phyloP scores from a whole-genome alignment of 176 grass and related monocot species.

The Carex scoparia region DNA sequence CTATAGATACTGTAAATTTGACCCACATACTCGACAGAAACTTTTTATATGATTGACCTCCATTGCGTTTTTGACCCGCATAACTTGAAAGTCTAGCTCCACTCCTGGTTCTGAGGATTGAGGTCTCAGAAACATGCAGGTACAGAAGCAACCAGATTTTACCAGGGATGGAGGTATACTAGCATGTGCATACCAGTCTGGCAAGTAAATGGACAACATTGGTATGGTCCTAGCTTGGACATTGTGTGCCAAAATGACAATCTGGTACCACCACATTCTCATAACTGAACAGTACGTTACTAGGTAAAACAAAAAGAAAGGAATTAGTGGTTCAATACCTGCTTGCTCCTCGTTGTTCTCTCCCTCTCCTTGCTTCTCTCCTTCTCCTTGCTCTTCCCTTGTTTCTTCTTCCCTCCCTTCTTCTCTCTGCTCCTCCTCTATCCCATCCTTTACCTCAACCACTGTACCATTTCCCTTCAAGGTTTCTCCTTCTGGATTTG shows the following conservation, averaged over 20 bases:
- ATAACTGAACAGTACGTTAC: background rate
- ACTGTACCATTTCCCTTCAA: conserved; percentile 25
- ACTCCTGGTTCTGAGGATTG: background rate
- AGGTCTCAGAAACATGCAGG: background rate
- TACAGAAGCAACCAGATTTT: background rate
- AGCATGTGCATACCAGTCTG: background rate
- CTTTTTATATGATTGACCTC: too few relatives aligned
- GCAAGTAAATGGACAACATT: background rate
- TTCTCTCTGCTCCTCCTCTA: conserved; percentile 20
- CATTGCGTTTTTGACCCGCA: too few relatives aligned
- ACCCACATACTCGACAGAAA: too few relatives aligned
- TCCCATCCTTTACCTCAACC: conserved; percentile 10
- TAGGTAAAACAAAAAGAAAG: background rate
- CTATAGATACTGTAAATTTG: too few relatives aligned
- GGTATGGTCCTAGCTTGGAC: background rate
- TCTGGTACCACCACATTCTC: background rate
- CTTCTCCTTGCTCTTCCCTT: conserved; percentile 19
- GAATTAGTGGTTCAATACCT: background rate
- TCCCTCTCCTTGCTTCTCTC: background rate
- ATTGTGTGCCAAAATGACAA: background rate
- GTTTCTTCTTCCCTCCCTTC: background rate
- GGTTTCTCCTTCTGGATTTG: conserved; percentile 31
- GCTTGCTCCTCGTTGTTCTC: conserved; percentile 20
- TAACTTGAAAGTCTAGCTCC: too few relatives aligned
- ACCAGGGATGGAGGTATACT: background rate